phyloP scores from a whole-genome alignment of 2,329 filamentous ascomycete genomes.

The Chaetothyriales sp. region DNA sequence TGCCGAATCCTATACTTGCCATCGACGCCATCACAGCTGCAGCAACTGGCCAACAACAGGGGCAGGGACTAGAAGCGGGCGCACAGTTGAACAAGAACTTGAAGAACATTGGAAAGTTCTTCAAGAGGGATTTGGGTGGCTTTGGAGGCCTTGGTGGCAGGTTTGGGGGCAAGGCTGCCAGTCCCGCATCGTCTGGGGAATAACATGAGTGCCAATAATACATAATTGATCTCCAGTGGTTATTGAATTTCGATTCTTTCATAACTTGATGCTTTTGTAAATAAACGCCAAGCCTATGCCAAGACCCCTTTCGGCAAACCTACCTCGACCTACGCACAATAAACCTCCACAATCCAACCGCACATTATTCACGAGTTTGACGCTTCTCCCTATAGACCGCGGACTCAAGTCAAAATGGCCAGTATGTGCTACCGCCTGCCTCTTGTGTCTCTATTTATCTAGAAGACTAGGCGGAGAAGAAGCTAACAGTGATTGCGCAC shows the following conservation, averaged over 20 bases:
- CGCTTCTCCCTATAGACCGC: neutral
- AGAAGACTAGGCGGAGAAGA: neutral
- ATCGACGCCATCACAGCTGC: constrained; percentile 14
- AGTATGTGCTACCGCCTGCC: neutral
- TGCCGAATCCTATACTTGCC: constrained; percentile 8
- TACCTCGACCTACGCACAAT: neutral
- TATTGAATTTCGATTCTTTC: neutral
- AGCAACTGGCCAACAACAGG: constrained; percentile 1
- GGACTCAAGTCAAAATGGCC: neutral
- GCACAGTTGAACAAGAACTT: constrained; percentile 81
- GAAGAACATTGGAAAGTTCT: constrained; percentile 93
- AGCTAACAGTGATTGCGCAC: constrained; percentile 11
- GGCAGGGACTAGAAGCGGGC: constrained; percentile 34
- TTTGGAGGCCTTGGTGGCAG: constrained; percentile 52
- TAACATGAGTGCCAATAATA: neutral
- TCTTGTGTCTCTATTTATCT: neutral
- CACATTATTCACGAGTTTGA: neutral
- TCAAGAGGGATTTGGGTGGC: constrained; percentile 69
- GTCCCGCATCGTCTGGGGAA: constrained; percentile 14
- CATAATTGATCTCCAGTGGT: no score
- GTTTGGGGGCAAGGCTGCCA: constrained; percentile 15
- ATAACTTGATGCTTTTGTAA: neutral
- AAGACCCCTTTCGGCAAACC: neutral
- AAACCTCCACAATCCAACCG: neutral
- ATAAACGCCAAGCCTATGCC: neutral